A percentile compares a stretch with the other conserved stretches of the same genome.
Conservation (phyloP, 768 basidiomycete species). For the Tricholoma furcatifolium region DNA sequence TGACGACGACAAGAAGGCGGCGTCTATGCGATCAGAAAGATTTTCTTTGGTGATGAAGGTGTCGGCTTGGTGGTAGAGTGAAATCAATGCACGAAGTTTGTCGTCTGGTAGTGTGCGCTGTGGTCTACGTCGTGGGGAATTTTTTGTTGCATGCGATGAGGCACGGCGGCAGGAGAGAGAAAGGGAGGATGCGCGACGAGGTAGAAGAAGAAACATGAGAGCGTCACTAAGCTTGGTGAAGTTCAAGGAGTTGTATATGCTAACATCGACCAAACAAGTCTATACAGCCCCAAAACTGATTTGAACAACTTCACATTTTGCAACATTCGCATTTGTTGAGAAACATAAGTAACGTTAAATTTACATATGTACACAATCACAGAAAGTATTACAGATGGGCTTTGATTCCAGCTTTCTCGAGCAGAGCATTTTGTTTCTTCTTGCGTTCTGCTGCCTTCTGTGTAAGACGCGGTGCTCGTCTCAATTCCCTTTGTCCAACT, state of each 20-base stretch:
- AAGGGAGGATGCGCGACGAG: slow-evolving; percentile 8
- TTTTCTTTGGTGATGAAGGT: slow-evolving; percentile 71
- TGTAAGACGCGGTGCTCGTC: slow-evolving; percentile 63
- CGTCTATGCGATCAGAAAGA: slow-evolving; percentile 62
- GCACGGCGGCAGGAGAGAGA: slow-evolving; percentile 16
- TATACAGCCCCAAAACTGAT: not conserved
- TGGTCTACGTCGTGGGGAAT: slow-evolving; percentile 24
- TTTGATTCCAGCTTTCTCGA: slow-evolving; percentile 62
- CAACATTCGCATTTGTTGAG: too few relatives aligned
- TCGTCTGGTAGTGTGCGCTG: slow-evolving; percentile 45
- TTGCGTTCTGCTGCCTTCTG: slow-evolving; percentile 53
- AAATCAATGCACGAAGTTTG: slow-evolving; percentile 70
- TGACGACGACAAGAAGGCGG: slow-evolving; percentile 45
- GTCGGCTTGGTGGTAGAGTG: slow-evolving; percentile 75
- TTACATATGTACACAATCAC: not conserved
- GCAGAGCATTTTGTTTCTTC: slow-evolving; percentile 58
- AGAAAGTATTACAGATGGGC: slow-evolving; percentile 36
- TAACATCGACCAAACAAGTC: slow-evolving; percentile 1
- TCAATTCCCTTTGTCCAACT: slow-evolving; percentile 87
- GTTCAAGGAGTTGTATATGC: not conserved
- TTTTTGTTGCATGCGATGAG: slow-evolving; percentile 20
- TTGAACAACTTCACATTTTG: too few relatives aligned
- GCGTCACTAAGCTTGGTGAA: slow-evolving; percentile 11
- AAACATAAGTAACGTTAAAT: too few relatives aligned
- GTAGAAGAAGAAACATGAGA: slow-evolving; percentile 9